Evolutionary conservation across 805 yeast genomes (phyloP).

Genomic region (Yamadazyma akitaensis): DNA sequence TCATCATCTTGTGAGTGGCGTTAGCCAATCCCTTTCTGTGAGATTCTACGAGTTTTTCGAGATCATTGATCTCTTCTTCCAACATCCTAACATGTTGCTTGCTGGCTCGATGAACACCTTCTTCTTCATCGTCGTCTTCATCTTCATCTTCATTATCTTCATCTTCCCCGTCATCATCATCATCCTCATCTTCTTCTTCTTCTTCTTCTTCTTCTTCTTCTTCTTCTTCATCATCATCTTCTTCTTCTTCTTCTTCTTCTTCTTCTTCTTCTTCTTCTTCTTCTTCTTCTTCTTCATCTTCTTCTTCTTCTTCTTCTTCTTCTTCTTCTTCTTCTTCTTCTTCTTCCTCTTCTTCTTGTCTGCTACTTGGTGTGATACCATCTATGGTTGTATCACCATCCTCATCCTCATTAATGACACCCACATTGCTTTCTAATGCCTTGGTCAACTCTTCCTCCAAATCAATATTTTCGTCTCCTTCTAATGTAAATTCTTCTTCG

Average conservation of each 20-base stretch:
- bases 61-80: slow-evolving; percentile 80
- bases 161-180: slow-evolving; percentile 53
- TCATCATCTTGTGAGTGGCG: slow-evolving; percentile 80
- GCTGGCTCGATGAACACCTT: slow-evolving; percentile 50
- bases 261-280: slow-evolving; percentile 56
- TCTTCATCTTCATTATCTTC: slow-evolving; percentile 55
- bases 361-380: slow-evolving; percentile 7
- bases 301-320: slow-evolving; percentile 45
- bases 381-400: slow-evolving; percentile 24
- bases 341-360: slow-evolving; percentile 44
- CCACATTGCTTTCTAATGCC: slow-evolving; percentile 45
- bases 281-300: slow-evolving; percentile 51
- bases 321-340: slow-evolving; percentile 49
- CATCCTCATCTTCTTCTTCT: slow-evolving; percentile 49
- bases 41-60: slow-evolving; percentile 70
- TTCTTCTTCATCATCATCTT: slow-evolving; percentile 47
- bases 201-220: slow-evolving; percentile 45
- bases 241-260: slow-evolving; percentile 50
- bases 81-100: slow-evolving; percentile 58
- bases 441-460: slow-evolving; percentile 57
- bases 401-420: slow-evolving; percentile 32
- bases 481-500: slow-evolving; percentile 27
- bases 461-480: slow-evolving; percentile 18
- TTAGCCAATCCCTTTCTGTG: slow-evolving; percentile 70
- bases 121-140: slow-evolving; percentile 48